Evolutionary conservation across 345 rosid genomes (phyloP), one percentile per base, ranked within the genome.

Genomic region (Cardamine occulta): DNA sequence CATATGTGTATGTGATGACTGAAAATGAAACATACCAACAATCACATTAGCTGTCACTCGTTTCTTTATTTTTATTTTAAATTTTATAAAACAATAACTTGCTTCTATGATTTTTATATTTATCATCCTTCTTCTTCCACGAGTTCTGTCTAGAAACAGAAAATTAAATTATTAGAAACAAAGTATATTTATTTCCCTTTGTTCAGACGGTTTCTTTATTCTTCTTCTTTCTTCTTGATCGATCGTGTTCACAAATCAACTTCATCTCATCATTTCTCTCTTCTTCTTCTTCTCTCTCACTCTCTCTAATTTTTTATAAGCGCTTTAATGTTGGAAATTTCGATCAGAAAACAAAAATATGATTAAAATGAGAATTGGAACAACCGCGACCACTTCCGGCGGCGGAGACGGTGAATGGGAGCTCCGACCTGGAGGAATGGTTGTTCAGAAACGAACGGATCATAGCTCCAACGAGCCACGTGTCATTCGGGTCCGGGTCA

Each of bases 361-460:
- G 74, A 68, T 75, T 69, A 69, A 69, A 40, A 56, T 70, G 55
- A 44, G n/a, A 12, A 52, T 1, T 6, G 74, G 63, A 28, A 26
- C 63, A 49, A 49, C 29, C 8, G 24, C 12, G 26, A 51, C 84
- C 4, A 77, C 63, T 34, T 37, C 82, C 12, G 83, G 18, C 72
- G 85, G 60, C 15, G 76, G 75, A 8, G 83, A 72, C 18, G 17
- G 70, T n/a, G 85, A 66, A 28, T 26, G n/a, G 73, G 78, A 74
- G 73, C 60, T 74, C 66, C 78, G 98, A 66, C 98, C 98, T 6
- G 97, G 98, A 8, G 98, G 98, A 45, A 91, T 94, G 98, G 74
- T 94, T 74, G 98, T 94, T 4, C 98, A 94, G 85, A 91, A 84
- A 80, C 80, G 98, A 68, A 77, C 86, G 40, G 91, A 88, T 74